A percentile compares a stretch with the other conserved stretches of the same genome.
phyloP scores from a whole-genome alignment of 2,329 filamentous ascomycete genomes.

The Phoma sp. region DNA sequence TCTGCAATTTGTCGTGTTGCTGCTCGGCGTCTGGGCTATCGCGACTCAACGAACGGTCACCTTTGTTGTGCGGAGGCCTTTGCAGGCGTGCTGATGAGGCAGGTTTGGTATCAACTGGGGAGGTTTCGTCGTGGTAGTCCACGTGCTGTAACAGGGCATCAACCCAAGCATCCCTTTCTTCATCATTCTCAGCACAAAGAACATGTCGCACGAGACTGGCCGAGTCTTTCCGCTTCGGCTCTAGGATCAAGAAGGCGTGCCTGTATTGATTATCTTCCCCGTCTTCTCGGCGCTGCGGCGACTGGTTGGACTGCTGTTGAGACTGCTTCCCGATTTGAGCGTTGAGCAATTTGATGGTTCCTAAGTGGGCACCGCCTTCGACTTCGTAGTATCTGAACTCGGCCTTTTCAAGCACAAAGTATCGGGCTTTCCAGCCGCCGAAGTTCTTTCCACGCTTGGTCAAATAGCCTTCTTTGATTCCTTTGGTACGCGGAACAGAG shows the following conservation, averaged over 20 bases:
- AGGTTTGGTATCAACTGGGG: constrained; percentile 55
- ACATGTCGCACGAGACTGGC: constrained; percentile 89
- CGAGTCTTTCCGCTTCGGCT: constrained; percentile 96
- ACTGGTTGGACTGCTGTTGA: constrained; percentile 64
- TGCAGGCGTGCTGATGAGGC: constrained; percentile 41
- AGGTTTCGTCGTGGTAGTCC: constrained; percentile 66
- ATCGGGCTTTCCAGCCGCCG: constrained; percentile 93
- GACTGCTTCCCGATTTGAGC: constrained; percentile 96
- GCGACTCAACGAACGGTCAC: constrained; percentile 36
- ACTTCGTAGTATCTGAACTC: constrained; percentile 90
- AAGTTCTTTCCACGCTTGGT: constrained; percentile 99
- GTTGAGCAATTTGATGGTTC: constrained; percentile 88
- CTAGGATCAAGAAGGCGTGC: constrained; percentile 92
- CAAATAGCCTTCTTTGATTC: constrained; percentile 85
- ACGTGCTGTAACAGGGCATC: constrained; percentile 89
- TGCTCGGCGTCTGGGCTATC: constrained; percentile 51
- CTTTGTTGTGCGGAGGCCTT: constrained; percentile 49
- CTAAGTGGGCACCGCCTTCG: constrained; percentile 86
- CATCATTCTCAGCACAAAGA: constrained; percentile 92
- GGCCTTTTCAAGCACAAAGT: constrained; percentile 73
- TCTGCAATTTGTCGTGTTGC: constrained; percentile 49
- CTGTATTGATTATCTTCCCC: constrained; percentile 93
- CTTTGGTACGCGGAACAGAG: constrained; percentile 61
- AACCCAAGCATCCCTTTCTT: constrained; percentile 93
- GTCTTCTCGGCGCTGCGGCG: constrained; percentile 70